A percentile compares a stretch with the other conserved stretches of the same genome.
Evolutionary conservation across 805 yeast species (phyloP).

Genomic region (Zygosaccharomyces kombuchaensis): DNA sequence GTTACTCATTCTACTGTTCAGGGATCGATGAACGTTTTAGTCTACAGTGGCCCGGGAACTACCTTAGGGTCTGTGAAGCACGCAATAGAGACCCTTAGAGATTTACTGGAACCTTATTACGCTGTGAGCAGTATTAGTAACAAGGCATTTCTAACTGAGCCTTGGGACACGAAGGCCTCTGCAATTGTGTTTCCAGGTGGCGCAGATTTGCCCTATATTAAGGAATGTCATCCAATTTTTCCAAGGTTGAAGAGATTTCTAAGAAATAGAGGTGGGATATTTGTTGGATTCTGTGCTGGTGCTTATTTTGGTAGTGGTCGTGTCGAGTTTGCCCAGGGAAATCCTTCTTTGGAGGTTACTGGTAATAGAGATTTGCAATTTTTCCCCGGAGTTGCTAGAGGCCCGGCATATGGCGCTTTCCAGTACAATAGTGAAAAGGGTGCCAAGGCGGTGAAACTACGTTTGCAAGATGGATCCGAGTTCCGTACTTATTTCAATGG

Average conservation of each 20-base stretch:
- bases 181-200: slow-evolving; percentile 92
- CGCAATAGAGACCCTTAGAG: slow-evolving; percentile 68
- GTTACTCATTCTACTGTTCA: neutral
- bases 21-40: slow-evolving; percentile 61
- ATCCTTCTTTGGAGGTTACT: slow-evolving; percentile 65
- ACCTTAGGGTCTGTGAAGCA: slow-evolving; percentile 84
- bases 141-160: slow-evolving; percentile 62
- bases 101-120: slow-evolving; percentile 77
- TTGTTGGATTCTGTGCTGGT: slow-evolving; percentile 92
- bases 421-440: slow-evolving; percentile 73
- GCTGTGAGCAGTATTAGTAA: slow-evolving; percentile 75
- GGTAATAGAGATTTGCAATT: slow-evolving; percentile 81
- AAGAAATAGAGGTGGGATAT: slow-evolving; percentile 75
- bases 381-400: slow-evolving; percentile 79
- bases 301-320: slow-evolving; percentile 75
- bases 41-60: slow-evolving; percentile 73
- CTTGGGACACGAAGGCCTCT: slow-evolving; percentile 82
- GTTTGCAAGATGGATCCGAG: slow-evolving; percentile 37
- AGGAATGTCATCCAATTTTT: slow-evolving; percentile 64
- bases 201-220: slow-evolving; percentile 85
- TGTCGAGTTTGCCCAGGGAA: slow-evolving; percentile 81
- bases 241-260: slow-evolving; percentile 56
- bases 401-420: slow-evolving; percentile 79
- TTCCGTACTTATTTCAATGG: slow-evolving; percentile 68
- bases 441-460: slow-evolving; percentile 53